These are phyloP conservation scores for Puya raimondii DNA, from an alignment of 176 grass and related monocot species.

Conservation along the genomic window DNA sequence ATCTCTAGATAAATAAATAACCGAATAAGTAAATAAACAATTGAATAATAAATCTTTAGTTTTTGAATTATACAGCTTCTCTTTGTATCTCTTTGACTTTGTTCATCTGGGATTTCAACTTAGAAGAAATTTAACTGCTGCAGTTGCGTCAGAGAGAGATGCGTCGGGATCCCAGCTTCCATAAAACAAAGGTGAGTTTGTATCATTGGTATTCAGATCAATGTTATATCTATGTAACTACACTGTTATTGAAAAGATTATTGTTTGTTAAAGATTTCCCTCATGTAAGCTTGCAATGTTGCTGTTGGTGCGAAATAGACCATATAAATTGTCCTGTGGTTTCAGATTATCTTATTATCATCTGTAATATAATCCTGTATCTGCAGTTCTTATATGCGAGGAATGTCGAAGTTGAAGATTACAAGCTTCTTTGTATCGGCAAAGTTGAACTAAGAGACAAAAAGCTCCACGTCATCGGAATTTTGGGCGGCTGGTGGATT, in stretches of 20 bases:
- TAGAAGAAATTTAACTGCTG: constrained; percentile 25
- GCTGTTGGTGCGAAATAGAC: too few relatives aligned
- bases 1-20: too few relatives aligned
- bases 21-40: too few relatives aligned
- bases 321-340: background rate
- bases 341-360: background rate
- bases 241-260: too few relatives aligned
- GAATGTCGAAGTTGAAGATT: constrained; percentile 66
- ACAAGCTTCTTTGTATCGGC: constrained; percentile 63
- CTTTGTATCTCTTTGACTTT: constrained; percentile 1
- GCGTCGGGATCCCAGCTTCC: constrained; percentile 25
- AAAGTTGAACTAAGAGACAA: constrained; percentile 41
- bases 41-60: background rate
- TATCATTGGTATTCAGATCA: background rate
- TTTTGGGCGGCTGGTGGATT: constrained; percentile 79
- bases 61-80: background rate
- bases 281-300: too few relatives aligned
- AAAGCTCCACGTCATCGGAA: constrained; percentile 55
- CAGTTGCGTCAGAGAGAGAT: constrained; percentile 54
- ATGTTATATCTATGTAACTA: too few relatives aligned
- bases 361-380: constrained; percentile 1
- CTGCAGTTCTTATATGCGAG: constrained; percentile 48
- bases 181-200: constrained; percentile 49
- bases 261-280: too few relatives aligned
- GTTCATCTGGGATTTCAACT: constrained; percentile 9